Percentiles rank a stretch among this genome's conserved stretches.
Evolutionary conservation across 2,329 filamentous ascomycete genomes (phyloP).

Genomic region (Botrytis porri): DNA sequence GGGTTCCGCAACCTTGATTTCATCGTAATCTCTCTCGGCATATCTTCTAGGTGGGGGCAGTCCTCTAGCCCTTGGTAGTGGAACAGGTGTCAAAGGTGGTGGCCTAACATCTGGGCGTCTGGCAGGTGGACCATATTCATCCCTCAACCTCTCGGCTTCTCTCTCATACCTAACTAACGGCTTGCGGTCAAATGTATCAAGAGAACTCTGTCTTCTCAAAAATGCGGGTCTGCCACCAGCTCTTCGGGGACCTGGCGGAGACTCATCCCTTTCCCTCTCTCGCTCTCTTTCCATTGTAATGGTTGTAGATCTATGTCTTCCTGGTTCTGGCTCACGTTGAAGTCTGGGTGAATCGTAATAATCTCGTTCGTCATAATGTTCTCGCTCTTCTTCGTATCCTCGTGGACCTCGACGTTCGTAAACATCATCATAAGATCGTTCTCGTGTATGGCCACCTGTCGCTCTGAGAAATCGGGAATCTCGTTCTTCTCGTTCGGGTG

Average conservation of each 20-base stretch:
- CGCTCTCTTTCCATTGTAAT: conserved; percentile 33
- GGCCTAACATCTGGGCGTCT: conserved; percentile 45
- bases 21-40: conserved; percentile 58
- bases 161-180: conserved; percentile 50
- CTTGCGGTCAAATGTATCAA: conserved; percentile 85
- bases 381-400: conserved; percentile 36
- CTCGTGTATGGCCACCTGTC: conserved; percentile 44
- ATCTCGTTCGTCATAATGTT: conserved; percentile 41
- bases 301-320: conserved; percentile 38
- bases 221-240: conserved; percentile 60
- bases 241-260: conserved; percentile 30
- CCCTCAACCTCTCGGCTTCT: conserved; percentile 43
- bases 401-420: conserved; percentile 45
- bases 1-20: conserved; percentile 65
- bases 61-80: conserved; percentile 62
- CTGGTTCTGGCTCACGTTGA: conserved; percentile 39
- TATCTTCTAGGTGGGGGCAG: conserved; percentile 59
- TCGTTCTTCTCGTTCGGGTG: conserved; percentile 46
- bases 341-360: conserved; percentile 44
- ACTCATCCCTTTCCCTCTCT: conserved; percentile 29
- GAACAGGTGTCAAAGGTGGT: conserved; percentile 54
- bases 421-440: conserved; percentile 49
- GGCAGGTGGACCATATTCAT: conserved; percentile 58
- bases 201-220: conserved; percentile 78
- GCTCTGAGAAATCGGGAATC: conserved; percentile 45